Base-by-base conservation (phyloP, 257 asterid species). In the Nicotiana noctiflora region DNA sequence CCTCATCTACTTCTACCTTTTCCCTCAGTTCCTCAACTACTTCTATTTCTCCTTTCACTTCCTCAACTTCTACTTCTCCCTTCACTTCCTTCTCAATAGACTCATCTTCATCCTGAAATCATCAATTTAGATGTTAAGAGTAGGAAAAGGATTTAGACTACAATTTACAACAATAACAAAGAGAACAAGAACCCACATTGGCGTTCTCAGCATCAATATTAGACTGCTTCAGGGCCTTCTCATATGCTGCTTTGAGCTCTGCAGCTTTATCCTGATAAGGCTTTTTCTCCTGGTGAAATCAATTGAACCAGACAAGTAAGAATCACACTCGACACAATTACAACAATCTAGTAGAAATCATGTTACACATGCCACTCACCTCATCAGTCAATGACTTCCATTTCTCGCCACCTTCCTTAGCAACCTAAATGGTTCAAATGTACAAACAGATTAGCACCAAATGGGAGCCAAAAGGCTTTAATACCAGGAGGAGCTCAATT, bases 351-450 rank as follows among this genome's bases (percentile, higher is more conserved):
- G 1, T 10, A 44, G 10, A 37, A 15, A 60, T 25, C 7, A 25
- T 13, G 13, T 6, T 18, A 0, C n/a, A 7, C 64, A 72, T 23
- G 11, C 2, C 4, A 8, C 91, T 80, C 53, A 91, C 97, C 53
- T 93, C 99, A 74, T 90, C 94, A 51, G 90, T 85, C 92, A 93
- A 15, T 18, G 94, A 87, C 57, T 90, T 92, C 97, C 97, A 94
- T 81, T 89, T 89, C 89, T 81, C 91, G 80, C 97, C 98, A 78
- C 97, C 97, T 85, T 90, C 97, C 67, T 93, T 95, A 0, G 97
- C 97, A 84, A 88, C 96, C 97, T 94, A 81, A 29, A 59, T 77
- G 12, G 57, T 57, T 1, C n/a, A 44, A 6, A 32, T 15, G 25
- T 64, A 8, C 3, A 64, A 5, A 62, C 11, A 67, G 23, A 60